Evolutionary conservation across 2,329 filamentous ascomycete genomes (phyloP).

Genomic region (Penicillium brevicompactum): DNA sequence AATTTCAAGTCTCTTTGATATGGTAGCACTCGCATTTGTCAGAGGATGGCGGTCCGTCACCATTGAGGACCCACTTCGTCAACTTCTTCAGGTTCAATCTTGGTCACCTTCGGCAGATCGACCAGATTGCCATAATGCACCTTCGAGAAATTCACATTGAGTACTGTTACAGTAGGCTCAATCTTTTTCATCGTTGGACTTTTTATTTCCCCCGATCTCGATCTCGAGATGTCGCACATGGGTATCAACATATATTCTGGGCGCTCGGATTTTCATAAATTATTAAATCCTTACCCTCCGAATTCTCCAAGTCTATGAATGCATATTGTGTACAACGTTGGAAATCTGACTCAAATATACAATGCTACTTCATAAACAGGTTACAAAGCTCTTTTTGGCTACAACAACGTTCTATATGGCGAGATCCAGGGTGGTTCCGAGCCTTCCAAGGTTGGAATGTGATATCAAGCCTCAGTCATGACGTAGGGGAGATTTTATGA

Average conservation of each 20-base stretch:
- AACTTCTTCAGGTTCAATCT: background rate
- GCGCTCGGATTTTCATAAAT: too few relatives aligned
- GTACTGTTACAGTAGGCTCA: background rate
- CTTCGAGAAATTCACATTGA: too few relatives aligned
- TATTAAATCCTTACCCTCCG: too few relatives aligned
- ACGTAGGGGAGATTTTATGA: constrained; percentile 8
- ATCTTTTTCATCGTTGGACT: too few relatives aligned
- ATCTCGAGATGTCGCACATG: too few relatives aligned
- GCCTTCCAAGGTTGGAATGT: background rate
- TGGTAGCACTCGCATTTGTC: background rate
- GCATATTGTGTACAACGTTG: too few relatives aligned
- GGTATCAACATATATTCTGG: too few relatives aligned
- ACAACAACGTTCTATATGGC: background rate
- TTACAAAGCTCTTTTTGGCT: background rate
- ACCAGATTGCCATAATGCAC: background rate
- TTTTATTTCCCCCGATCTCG: too few relatives aligned
- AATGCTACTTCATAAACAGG: background rate
- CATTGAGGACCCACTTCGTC: background rate
- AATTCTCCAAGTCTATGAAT: too few relatives aligned
- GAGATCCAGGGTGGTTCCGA: background rate
- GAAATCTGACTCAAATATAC: background rate
- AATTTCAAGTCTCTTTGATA: too few relatives aligned
- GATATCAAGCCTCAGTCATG: constrained; percentile 9
- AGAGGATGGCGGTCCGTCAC: constrained; percentile 5
- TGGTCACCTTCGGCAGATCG: background rate